Base-by-base conservation (phyloP, 2,329 filamentous ascomycete genomes). In the Aspergillus sp. region DNA sequence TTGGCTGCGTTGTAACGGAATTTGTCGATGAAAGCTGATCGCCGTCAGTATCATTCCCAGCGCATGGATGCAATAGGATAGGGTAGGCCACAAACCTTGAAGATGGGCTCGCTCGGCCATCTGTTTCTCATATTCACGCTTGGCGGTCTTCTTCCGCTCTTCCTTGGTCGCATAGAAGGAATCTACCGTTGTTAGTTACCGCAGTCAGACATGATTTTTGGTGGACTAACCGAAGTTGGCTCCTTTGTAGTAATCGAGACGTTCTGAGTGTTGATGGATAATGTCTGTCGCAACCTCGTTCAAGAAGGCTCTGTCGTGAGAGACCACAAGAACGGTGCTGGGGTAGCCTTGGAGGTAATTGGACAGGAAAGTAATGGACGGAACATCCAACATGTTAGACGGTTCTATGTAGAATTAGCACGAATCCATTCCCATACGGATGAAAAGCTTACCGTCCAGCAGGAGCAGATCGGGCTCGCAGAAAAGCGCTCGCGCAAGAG, bases 331-430 rank as follows among this genome's bases (percentile, higher is more conserved):
- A 23, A 99, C 86, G 2, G 94, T 97, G 74, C 91, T 96, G 36
- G 93, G 93, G 69, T 99, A 99, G 45, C 80, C 81, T 72, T 97
- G 92, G 7, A 99, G 87, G 70, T 99, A 99, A 67, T 92, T 93
- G 45, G 93, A 89, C 71, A 99, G 83, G 84, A 97, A 99, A 52
- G 94, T 95, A 69, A 99, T 97, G 20, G 94, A 97, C n/a, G 94
- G 94, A 53, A 99, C 94, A 76, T 97, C 94, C 90, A 99, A 91
- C 93, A 97, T 97, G 86, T 97, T 97, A 51, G 93, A 97, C 77
- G 94, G 94, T 85, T 99, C 94, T 78, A 52, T 52, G 45, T 48
- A 34, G 43, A 44, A 56, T 67, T 45, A 69, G 64, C n/a, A 10
- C 4, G 4, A 13, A n/a, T 34, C 3, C n/a, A 4, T 11, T 13